A percentile compares a stretch with the other conserved stretches of the same genome.
These are phyloP conservation scores for Coemansia sp. DNA, from an alignment of 192 early-diverging fungal species.

Conservation along the genomic window DNA sequence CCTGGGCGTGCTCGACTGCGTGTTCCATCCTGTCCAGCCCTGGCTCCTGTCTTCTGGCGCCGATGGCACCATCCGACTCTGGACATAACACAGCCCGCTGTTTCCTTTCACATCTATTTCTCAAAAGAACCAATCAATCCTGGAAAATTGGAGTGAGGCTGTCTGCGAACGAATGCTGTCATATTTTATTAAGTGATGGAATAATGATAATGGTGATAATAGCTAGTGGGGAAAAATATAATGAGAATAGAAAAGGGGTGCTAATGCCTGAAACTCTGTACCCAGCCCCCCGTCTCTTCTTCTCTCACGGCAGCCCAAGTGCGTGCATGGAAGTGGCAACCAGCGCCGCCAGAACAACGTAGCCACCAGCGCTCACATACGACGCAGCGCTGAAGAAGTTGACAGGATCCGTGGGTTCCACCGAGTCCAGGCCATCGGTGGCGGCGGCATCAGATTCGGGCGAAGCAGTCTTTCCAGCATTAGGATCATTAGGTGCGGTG, in stretches of 20 bases:
- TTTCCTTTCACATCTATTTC: not conserved
- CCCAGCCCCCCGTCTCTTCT: not conserved
- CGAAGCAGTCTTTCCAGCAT: conserved; percentile 38
- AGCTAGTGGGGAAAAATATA: not conserved
- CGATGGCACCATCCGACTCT: conserved; percentile 86
- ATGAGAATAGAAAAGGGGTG: not conserved
- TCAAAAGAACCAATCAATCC: too few relatives aligned
- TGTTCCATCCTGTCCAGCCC: conserved; percentile 96
- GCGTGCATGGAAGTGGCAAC: conserved; percentile 45
- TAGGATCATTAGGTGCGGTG: conserved; percentile 55
- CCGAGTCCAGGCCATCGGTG: conserved; percentile 39
- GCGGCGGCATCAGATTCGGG: conserved; percentile 35
- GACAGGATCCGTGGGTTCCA: conserved; percentile 33
- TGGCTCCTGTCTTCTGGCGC: conserved; percentile 95
- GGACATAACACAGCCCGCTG: conserved; percentile 58
- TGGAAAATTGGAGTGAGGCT: too few relatives aligned
- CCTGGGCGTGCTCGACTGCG: conserved; percentile 76
- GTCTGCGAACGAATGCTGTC: too few relatives aligned
- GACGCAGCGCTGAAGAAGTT: conserved; percentile 52
- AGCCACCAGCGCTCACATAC: conserved; percentile 35
- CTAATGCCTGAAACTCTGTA: not conserved
- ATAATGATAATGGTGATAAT: not conserved
- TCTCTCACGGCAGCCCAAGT: conserved; percentile 25
- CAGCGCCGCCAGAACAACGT: conserved; percentile 35
- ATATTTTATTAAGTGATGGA: not conserved